Base-by-base conservation (phyloP, 129 eudicot genomes). In the Mikania micrantha region DNA sequence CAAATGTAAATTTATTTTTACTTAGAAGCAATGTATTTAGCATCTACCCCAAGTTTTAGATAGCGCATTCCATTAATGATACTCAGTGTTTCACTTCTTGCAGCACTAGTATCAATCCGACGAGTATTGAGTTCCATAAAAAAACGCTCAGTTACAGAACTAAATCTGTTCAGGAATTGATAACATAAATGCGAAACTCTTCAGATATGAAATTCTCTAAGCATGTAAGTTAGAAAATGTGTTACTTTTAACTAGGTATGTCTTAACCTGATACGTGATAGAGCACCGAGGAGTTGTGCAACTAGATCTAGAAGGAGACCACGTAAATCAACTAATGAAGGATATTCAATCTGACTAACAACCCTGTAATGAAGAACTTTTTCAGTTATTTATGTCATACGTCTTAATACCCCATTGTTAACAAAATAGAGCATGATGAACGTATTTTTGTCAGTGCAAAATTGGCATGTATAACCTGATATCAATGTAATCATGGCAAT, bases 51-150 rank as follows among this genome's bases (percentile, higher is more conserved):
- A 49, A 88, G 98, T 75, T 93, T 93, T 71, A 93, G 81, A 87
- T 93, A 93, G 64, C 98, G 91, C 98, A 93, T 86, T 67, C 98
- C 98, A 58, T 86, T 84, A 63, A 93, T 88, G 80, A 93, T 93
- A 79, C 96, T 88, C 44, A 93, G 95, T 71, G 98, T 88, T 82
- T 93, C 98, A 73, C 91, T 84, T 65, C 98, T 83, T 72, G 95
- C 96, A 80, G 81, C 85, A 77, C 83, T 88, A 25, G 96, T 88
- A 70, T 93, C 98, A 70, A 88, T 86, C 22, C 98, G 88, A 60
- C 98, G 96, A 64, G 91, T 93, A 74, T 82, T 93, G 73, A 93
- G 96, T 77, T 93, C 98, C 92, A 84, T 86, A 92, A 93, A 93
- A 79, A 93, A 93, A 21, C 96, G 95, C 79, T 93, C 98, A 13